Percentiles rank a stretch among this genome's conserved stretches.
Conservation (phyloP, 768 basidiomycete genomes). For the Boletus pseudopeckii region DNA sequence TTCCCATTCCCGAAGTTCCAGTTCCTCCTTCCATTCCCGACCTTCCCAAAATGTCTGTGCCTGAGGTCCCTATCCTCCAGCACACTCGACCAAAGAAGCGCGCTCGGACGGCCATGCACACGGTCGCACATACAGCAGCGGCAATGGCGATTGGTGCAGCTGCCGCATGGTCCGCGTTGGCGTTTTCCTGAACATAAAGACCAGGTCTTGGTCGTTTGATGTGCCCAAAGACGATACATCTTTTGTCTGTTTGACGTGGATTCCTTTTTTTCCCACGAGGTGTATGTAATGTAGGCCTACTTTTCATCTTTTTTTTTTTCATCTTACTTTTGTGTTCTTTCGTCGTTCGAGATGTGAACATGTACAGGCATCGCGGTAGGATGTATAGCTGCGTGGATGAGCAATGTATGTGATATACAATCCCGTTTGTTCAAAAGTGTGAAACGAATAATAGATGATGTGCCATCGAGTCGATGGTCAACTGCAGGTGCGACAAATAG, state of each 20-base stretch:
- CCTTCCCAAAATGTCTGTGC: neutral
- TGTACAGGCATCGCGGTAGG: neutral
- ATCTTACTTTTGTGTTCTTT: neutral
- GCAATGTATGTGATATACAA: constrained; percentile 12
- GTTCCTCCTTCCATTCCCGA: neutral
- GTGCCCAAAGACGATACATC: neutral
- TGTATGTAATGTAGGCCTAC: constrained; percentile 1
- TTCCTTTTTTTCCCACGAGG: neutral
- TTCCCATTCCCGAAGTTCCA: neutral
- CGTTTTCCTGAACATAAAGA: constrained; percentile 46
- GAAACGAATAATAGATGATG: too few species aligned
- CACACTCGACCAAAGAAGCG: constrained; percentile 42
- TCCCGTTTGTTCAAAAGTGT: neutral
- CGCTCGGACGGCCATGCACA: constrained; percentile 35
- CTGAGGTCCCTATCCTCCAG: neutral
- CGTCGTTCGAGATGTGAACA: neutral
- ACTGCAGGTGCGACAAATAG: too few species aligned
- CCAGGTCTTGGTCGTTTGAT: neutral
- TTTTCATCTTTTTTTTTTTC: neutral
- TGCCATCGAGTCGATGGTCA: too few species aligned
- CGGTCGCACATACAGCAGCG: constrained; percentile 56
- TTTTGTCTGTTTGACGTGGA: neutral
- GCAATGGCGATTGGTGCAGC: constrained; percentile 66
- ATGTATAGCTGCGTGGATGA: constrained; percentile 2
- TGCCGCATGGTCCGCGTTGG: constrained; percentile 70